Evolutionary conservation across 768 basidiomycete genomes (phyloP), one percentile per base, ranked within the genome.

Genomic region (Boletus insuetus): DNA sequence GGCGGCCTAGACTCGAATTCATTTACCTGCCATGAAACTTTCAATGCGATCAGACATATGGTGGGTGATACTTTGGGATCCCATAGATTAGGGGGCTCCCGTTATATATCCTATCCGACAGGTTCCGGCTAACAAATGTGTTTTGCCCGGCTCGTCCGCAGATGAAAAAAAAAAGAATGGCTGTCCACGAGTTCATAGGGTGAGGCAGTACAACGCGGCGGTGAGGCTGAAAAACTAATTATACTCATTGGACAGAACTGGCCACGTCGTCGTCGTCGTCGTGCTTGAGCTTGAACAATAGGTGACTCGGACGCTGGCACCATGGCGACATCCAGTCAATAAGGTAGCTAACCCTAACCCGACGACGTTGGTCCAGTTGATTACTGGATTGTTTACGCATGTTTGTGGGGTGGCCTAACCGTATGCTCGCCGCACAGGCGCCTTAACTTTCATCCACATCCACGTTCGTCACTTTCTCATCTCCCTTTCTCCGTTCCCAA

Each of bases 351-450:
- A 68, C 66, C 66, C 66, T 66, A 64, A 59, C 65, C 60, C 55
- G 24, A 53, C 29, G 29, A 24, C 24, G 20, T 34, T 29, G 20
- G 44, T 24, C 14, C 29, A 8, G 39, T 40, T 16, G 14, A 29
- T 19, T 26, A 24, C 49, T 46, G 2, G 6, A 0, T 19, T 69
- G 48, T 69, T 70, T 70, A 55, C 46, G 0, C 17, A 3, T 69
- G 34, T 69, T 70, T 68, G 56, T 64, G 62, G 67, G 67, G 65
- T 56, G 61, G 59, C 40, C 58, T 24, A 57, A 58, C 54, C 39
- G 56, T 57, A 60, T 58, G 59, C 57, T 58, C 45, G 58, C 62
- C 58, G 57, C 68, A 53, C 55, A 57, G 56, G 61, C 66, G 64
- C 64, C 56, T 64, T 55, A 39, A 42, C 51, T 39, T 60, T 62